Conservation (phyloP, 257 asterid genomes). For the Solanum ahanhuiri region DNA sequence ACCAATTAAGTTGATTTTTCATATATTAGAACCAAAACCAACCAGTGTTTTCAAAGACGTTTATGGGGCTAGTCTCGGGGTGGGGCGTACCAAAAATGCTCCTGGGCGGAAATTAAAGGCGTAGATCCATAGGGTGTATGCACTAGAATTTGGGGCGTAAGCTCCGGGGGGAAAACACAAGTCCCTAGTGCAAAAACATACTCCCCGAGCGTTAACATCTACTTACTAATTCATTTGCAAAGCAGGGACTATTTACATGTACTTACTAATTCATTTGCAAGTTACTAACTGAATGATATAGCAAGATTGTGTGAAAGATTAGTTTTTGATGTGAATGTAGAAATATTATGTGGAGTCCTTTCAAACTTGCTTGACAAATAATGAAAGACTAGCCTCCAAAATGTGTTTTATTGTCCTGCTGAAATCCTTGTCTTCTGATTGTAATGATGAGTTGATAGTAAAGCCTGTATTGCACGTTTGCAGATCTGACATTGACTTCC, state of each 20-base stretch:
- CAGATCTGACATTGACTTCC: slow-evolving; percentile 78
- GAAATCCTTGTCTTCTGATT: neutral
- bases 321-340: neutral
- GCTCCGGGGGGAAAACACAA: neutral
- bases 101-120: neutral
- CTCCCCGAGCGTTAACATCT: neutral
- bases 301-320: neutral
- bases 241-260: neutral
- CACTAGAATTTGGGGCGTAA: neutral
- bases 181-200: neutral
- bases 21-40: neutral
- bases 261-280: neutral
- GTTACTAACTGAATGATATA: neutral
- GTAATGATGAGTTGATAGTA: neutral
- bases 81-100: neutral
- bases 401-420: neutral
- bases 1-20: neutral
- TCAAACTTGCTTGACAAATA: neutral
- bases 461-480: slow-evolving; percentile 9
- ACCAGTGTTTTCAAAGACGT: neutral
- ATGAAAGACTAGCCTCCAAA: neutral
- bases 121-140: neutral
- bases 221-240: neutral
- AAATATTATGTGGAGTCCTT: neutral
- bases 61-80: neutral